Conservation (phyloP, 208 protist species). For the Trypanosoma rangeli region DNA sequence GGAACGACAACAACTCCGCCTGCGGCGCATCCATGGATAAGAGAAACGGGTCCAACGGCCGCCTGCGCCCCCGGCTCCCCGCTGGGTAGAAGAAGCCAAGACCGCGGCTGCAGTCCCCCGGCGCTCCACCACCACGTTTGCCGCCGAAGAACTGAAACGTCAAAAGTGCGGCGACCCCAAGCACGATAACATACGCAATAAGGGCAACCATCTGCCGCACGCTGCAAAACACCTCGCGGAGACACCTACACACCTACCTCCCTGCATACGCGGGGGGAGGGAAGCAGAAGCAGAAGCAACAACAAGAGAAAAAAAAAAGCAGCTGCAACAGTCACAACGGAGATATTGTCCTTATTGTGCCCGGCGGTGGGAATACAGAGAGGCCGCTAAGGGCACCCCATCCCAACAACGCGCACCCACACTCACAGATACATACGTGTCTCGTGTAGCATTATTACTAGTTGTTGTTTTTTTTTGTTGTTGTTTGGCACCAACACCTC, state of each 20-base stretch:
- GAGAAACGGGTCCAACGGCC: not conserved
- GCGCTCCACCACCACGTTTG: slow-evolving; percentile 7
- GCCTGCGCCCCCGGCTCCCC: not conserved
- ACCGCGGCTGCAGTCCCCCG: slow-evolving; percentile 10
- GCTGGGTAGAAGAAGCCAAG: slow-evolving; percentile 30
- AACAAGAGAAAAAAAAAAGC: no score
- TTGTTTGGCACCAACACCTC: not conserved
- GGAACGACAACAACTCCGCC: slow-evolving; percentile 54
- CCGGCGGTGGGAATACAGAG: no score
- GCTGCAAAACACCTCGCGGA: slow-evolving; percentile 6
- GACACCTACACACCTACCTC: no score
- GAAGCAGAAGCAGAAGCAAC: no score
- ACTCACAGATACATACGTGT: slow-evolving; percentile 16
- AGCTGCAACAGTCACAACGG: no score
- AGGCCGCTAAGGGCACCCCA: no score
- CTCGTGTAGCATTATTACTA: not conserved
- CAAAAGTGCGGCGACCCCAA: slow-evolving; percentile 29
- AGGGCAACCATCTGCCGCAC: slow-evolving; percentile 16
- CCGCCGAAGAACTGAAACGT: slow-evolving; percentile 46
- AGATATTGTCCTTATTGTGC: no score
- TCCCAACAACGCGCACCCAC: not conserved
- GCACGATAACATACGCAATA: slow-evolving; percentile 45
- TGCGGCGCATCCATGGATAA: slow-evolving; percentile 25
- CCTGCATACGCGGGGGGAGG: not conserved
- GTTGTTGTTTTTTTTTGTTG: not conserved